A percentile compares a stretch with the other conserved stretches of the same genome.
Conservation (phyloP, 768 basidiomycete species). For the Mycena maculata region DNA sequence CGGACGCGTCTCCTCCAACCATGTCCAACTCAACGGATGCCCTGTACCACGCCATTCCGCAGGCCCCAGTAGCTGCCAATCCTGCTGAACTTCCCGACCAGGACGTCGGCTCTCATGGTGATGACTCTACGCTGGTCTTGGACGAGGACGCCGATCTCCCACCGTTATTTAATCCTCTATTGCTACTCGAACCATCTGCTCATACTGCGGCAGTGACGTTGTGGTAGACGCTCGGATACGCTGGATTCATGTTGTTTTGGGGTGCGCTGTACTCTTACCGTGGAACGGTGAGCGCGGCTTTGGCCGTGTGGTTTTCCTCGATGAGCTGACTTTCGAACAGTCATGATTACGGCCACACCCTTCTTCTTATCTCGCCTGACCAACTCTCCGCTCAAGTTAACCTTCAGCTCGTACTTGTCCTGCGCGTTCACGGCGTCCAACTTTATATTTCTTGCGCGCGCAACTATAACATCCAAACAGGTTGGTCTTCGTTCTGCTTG, state of each 20-base stretch:
- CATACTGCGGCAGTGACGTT: constrained; percentile 8
- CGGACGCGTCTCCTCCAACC: constrained; percentile 11
- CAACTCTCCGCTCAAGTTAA: constrained; percentile 64
- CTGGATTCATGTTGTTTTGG: constrained; percentile 80
- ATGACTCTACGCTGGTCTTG: constrained; percentile 31
- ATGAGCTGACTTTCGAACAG: constrained; percentile 51
- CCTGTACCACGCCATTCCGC: constrained; percentile 59
- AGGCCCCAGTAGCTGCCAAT: constrained; percentile 47
- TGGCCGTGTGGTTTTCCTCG: neutral
- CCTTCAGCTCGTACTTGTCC: constrained; percentile 76
- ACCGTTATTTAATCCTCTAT: constrained; percentile 36
- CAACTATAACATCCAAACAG: constrained; percentile 75
- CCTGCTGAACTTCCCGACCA: constrained; percentile 40
- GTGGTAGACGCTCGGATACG: constrained; percentile 56
- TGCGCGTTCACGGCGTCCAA: constrained; percentile 72
- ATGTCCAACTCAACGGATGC: constrained; percentile 46
- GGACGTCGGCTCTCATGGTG: constrained; percentile 41
- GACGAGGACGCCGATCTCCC: constrained; percentile 42
- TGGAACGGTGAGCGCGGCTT: constrained; percentile 81
- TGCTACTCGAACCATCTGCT: neutral
- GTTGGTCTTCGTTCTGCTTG: constrained; percentile 51
- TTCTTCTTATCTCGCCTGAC: constrained; percentile 81
- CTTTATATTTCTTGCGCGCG: constrained; percentile 78
- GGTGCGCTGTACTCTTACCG: constrained; percentile 82
- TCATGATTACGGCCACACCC: constrained; percentile 86